Base-by-base conservation (phyloP, 2,329 filamentous ascomycete species). In the Didymosphaeria variabile region DNA sequence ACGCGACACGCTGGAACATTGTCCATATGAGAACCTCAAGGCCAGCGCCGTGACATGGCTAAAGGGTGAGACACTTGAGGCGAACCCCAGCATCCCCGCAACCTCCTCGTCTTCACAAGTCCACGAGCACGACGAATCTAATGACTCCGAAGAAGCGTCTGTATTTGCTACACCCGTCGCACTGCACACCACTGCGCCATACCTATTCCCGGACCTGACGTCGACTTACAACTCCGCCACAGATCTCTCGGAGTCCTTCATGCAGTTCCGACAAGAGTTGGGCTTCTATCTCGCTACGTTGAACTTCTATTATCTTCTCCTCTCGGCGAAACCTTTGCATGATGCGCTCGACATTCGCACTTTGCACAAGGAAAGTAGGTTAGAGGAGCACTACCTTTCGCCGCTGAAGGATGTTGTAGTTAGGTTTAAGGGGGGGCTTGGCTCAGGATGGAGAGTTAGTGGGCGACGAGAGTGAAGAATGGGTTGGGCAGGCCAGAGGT, bases 41-140 rank as follows among this genome's bases (percentile, higher is more conserved):
- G 84, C 85, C 38, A 83, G 82, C 45, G 86, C 86, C 2, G 82
- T 89, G 5, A 82, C 83, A 36, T 89, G 87, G 87, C 77, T 88
- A 36, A 88, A 88, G 68, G 80, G 86, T 44, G 87, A 88, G 68
- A 84, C 86, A 0, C 79, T 88, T 5, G 80, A 83, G 65, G 81
- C 83, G 5, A 75, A 73, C 31, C 52, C 65, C 3, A 82, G 76
- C 19, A 51, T 70, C n/a, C 56, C 65, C 3, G 49, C 61, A 9
- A 15, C 26, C 15, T 13, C 21, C 1, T 44, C 61, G 51, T 65
- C 42, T 58, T 36, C 15, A 58, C 62, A 31, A 36, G 57, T 9
- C 23, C 60, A 23, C 19, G 63, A 74, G 15, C 55, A 67, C 3
- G 62, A 66, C 9, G 58, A 23, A 7, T 63, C 74, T 12, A 51